Conservation (phyloP, 352 stramenopile genomes). For the Phytophthora tentaculata region DNA sequence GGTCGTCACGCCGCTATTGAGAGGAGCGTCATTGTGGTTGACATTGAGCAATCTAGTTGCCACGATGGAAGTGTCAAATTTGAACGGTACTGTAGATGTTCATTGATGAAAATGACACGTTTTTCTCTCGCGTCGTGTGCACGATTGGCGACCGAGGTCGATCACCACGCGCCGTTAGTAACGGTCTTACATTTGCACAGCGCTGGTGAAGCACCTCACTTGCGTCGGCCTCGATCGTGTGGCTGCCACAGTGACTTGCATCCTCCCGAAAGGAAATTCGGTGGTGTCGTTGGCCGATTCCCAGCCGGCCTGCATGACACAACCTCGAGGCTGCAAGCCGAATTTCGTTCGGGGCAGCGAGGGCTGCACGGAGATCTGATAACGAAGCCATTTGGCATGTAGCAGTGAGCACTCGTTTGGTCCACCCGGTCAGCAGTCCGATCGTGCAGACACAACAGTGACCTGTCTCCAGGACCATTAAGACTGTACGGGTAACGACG, state of each 20-base stretch:
- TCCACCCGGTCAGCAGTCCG: slow-evolving; percentile 8
- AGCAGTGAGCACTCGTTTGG: background rate
- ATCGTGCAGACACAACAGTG: slow-evolving; percentile 27
- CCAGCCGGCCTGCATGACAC: slow-evolving; percentile 4
- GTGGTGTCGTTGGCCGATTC: slow-evolving; percentile 3
- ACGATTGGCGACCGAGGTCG: slow-evolving; percentile 18
- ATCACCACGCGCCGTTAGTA: slow-evolving; percentile 14
- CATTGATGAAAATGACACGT: background rate
- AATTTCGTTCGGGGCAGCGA: slow-evolving; percentile 30
- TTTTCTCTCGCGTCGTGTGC: slow-evolving; percentile 13
- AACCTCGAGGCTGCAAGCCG: background rate
- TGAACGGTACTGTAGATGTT: no score
- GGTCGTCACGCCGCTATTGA: no score
- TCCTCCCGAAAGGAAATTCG: slow-evolving; percentile 13
- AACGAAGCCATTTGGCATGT: slow-evolving; percentile 19
- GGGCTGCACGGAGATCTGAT: slow-evolving; percentile 4
- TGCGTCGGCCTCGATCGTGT: slow-evolving; percentile 2
- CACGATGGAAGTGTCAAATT: no score
- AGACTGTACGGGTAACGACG: no score
- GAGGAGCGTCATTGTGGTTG: no score
- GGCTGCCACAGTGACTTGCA: no score
- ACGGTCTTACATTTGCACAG: slow-evolving; percentile 10
- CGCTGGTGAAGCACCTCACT: background rate
- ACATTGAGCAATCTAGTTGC: no score
- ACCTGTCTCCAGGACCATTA: slow-evolving; percentile 15